phyloP scores from a whole-genome alignment of 108 stramenopile genomes.

The Stephanodiscus minutulus region DNA sequence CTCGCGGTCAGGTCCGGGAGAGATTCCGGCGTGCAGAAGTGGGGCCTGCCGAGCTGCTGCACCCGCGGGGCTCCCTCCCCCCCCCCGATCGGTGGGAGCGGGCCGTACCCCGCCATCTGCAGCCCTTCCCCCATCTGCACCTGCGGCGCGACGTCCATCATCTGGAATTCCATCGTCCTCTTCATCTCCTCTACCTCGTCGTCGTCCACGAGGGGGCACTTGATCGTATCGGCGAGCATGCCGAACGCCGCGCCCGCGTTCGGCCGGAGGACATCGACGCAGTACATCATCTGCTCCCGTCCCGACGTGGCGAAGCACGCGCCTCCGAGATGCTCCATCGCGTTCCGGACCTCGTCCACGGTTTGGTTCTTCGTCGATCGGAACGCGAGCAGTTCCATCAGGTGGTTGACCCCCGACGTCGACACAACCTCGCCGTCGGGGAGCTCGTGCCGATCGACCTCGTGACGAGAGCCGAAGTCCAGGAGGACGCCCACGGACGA shows the following conservation, averaged over 20 bases:
- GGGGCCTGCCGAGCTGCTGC: constrained; percentile 86
- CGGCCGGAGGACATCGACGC: constrained; percentile 91
- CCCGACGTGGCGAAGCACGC: constrained; percentile 79
- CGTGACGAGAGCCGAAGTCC: constrained; percentile 82
- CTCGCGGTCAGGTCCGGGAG: constrained; percentile 65
- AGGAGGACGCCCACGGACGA: constrained; percentile 74
- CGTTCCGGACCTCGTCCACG: constrained; percentile 52
- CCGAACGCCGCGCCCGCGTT: constrained; percentile 81
- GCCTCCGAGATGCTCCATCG: constrained; percentile 73
- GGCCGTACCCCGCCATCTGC: constrained; percentile 88
- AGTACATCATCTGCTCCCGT: constrained; percentile 92
- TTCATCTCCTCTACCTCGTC: constrained; percentile 71
- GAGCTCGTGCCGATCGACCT: constrained; percentile 29
- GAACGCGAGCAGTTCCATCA: constrained; percentile 93
- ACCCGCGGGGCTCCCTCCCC: not conserved
- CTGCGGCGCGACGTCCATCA: constrained; percentile 78
- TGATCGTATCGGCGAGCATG: constrained; percentile 72
- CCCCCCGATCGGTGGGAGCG: constrained; percentile 17
- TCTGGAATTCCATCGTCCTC: constrained; percentile 79
- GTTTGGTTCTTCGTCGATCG: constrained; percentile 59
- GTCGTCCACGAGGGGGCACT: constrained; percentile 64
- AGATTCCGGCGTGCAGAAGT: constrained; percentile 74
- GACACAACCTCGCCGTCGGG: constrained; percentile 9
- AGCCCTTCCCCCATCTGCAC: constrained; percentile 82
- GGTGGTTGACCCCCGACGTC: constrained; percentile 79